Evolutionary conservation across 768 basidiomycete genomes (phyloP).

Genomic region (Lactifluus hygrophoroides): DNA sequence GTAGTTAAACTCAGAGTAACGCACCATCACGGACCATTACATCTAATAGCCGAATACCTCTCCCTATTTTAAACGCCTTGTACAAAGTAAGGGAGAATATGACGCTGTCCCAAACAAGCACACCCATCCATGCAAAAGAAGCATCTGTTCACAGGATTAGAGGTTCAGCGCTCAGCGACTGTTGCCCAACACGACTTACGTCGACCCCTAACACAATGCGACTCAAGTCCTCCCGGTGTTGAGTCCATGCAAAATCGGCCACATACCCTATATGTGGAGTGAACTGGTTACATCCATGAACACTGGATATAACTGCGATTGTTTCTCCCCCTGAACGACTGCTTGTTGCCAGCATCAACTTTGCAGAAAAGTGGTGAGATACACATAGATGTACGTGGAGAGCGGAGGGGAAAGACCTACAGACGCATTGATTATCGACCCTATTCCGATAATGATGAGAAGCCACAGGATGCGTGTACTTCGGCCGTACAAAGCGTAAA

Average conservation of each 20-base stretch:
- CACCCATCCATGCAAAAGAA: conserved; percentile 7
- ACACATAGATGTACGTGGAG: not conserved
- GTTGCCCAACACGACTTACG: not conserved
- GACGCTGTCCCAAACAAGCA: conserved; percentile 1
- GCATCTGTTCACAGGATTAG: not conserved
- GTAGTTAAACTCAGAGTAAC: not conserved
- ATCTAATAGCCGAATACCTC: not conserved
- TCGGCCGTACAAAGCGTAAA: conserved; percentile 4
- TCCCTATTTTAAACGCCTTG: conserved; percentile 8
- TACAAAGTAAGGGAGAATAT: conserved; percentile 11
- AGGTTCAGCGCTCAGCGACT: too few species aligned
- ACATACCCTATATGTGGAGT: conserved; percentile 1
- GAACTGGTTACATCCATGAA: conserved; percentile 4
- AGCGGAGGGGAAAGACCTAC: not conserved
- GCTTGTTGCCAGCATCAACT: not conserved
- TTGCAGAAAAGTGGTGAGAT: not conserved
- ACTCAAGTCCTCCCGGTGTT: not conserved
- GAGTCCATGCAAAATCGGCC: not conserved
- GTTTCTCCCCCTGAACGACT: not conserved
- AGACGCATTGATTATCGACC: not conserved
- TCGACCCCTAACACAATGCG: not conserved
- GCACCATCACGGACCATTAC: conserved; percentile 14
- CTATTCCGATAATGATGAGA: not conserved
- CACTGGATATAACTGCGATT: not conserved
- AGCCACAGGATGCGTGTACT: not conserved